Base-by-base conservation (phyloP, 768 basidiomycete genomes). In the Boletus vinaceobasis region DNA sequence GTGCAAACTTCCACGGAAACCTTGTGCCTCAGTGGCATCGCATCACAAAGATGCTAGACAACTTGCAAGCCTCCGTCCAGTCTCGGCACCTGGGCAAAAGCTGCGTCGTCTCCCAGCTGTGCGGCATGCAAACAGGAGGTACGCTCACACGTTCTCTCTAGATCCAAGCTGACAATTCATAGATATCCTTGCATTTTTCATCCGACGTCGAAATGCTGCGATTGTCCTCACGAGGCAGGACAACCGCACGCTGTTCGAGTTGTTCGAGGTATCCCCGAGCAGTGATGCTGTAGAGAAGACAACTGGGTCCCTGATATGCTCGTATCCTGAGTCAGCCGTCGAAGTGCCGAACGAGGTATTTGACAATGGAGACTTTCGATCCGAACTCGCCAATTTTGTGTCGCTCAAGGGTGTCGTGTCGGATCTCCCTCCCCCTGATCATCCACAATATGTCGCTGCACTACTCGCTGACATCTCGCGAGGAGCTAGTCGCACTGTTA, bases 191-290 rank as follows among this genome's bases (percentile, higher is more conserved):
- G 60, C 63, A 13, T 63, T 79, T 36, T 69, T 70, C n/a, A 68
- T 80, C 19, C 65, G 63, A 21, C 64, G 65, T 6, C 79, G 79
- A 50, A 79, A 79, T 47, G 74, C 78, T 4, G 77, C 66, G n/a
- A 29, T 80, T 2, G 62, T 80, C 19, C 40, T 77, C 26, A 71
- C 71, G 45, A 64, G 63, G 48, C 37, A 43, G 23, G 50, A 58
- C 4, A 38, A 50, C 3, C 43, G 55, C 7, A 69, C 71, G 2
- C 52, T 66, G 17, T 73, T 27, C 43, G 43, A 27, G 7, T 40
- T 21, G 13, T 23, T 40, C 13, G 39, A 40, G 13, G 21, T 27
- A 7, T 73, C 74, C 4, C 69, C 76, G 1, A 45, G 56, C 7
- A 54, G 63, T 13, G 54, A 52, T 10, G 57, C 52, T 1, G 66